Conservation (phyloP, 495 filamentous ascomycete species). For the Penicillium odoratum region DNA sequence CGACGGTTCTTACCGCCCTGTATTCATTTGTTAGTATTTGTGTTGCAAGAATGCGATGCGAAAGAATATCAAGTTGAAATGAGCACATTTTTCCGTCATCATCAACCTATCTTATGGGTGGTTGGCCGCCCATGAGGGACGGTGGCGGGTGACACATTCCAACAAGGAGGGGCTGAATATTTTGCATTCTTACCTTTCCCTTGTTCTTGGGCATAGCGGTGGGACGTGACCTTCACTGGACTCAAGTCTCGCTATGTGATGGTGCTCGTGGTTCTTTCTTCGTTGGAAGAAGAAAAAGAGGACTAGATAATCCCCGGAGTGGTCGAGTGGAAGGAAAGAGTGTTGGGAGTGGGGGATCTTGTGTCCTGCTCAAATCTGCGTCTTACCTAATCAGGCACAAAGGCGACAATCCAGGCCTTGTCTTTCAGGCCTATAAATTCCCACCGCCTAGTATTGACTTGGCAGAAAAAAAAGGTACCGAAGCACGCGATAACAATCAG, state of each 20-base stretch:
- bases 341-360: conserved; percentile 22
- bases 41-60: neutral
- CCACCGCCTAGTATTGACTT: neutral
- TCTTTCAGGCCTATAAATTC: conserved; percentile 2
- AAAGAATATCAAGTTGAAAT: conserved; percentile 2
- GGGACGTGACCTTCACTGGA: conserved; percentile 27
- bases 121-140: conserved; percentile 16
- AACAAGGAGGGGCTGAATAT: conserved; percentile 33
- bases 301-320: conserved; percentile 18
- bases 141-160: conserved; percentile 29
- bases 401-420: conserved; percentile 11
- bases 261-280: conserved; percentile 12
- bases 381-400: conserved; percentile 39
- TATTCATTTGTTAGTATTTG: conserved; percentile 29
- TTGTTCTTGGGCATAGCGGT: conserved; percentile 94
- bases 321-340: conserved; percentile 19
- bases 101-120: neutral
- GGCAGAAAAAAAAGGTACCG: conserved; percentile 10
- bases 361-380: conserved; percentile 25
- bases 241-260: conserved; percentile 25
- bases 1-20: conserved; percentile 98
- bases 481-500: conserved; percentile 1
- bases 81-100: neutral
- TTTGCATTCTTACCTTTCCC: conserved; percentile 74
- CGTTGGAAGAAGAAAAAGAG: conserved; percentile 11